Evolutionary conservation across 2,329 filamentous ascomycete species (phyloP), one percentile per base, ranked within the genome.

Genomic region (Penicillium freii): DNA sequence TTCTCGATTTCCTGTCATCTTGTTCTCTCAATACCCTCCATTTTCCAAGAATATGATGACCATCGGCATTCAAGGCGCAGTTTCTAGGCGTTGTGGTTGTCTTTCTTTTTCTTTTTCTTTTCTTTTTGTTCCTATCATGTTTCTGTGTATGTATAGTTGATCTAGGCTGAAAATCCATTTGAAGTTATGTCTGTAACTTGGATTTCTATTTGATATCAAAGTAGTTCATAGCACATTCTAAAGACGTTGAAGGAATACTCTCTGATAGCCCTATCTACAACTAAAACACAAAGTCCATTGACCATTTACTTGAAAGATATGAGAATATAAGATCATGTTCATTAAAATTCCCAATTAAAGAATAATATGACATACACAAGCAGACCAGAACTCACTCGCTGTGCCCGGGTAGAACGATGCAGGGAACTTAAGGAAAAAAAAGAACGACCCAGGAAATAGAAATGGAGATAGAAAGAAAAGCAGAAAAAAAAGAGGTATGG

Each of bases 321-420:
- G 29, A 21, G 31, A 50, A 56, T 58, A 39, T 51, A 47, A 59
- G 33, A 55, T 59, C 56, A 58, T 65, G 56, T 66, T 57, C 58
- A 64, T 66, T 63, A 59, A 52, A 46, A 54, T 58, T 60, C 54
- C 46, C 52, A 43, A 47, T 51, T 51, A 55, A 50, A 36, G 42
- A 45, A 63, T 59, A 60, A 60, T 61, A 60, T 59, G 60, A 64
- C 62, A 64, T 62, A 65, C 56, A 64, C 51, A 64, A 62, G 53
- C 49, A 56, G 52, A 60, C 62, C 63, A 65, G 51, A 66, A 67
- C 64, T 66, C 65, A 66, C 64, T 60, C 65, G 65, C 65, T 67
- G 64, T 68, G 64, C 66, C 62, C 59, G 58, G 46, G 11, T 51
- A 60, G 49, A 64, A 59, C 13, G 54, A 63, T 66, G 62, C 62